Evolutionary conservation across 495 filamentous ascomycete genomes (phyloP).

Genomic region (Xylaria flabelliformis): DNA sequence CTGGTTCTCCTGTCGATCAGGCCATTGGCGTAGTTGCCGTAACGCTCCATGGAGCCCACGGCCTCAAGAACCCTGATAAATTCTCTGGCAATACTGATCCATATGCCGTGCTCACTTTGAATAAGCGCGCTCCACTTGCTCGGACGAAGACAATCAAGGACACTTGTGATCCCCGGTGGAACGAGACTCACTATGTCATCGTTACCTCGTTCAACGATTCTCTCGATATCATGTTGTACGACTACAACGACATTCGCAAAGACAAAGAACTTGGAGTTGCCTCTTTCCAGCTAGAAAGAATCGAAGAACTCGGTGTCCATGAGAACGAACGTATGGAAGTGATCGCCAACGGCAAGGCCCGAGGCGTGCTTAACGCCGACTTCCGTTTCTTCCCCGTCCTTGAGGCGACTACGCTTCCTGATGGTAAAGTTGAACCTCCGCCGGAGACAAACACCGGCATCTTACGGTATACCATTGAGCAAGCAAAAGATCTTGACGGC

Average conservation of each 20-base stretch:
- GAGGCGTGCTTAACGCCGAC: slow-evolving; percentile 80
- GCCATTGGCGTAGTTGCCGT: slow-evolving; percentile 93
- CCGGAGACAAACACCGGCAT: slow-evolving; percentile 95
- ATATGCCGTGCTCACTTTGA: slow-evolving; percentile 86
- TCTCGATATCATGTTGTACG: slow-evolving; percentile 81
- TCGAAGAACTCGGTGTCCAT: slow-evolving; percentile 76
- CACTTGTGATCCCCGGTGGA: slow-evolving; percentile 88
- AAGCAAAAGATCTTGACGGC: slow-evolving; percentile 93
- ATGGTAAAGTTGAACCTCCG: slow-evolving; percentile 76
- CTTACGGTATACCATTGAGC: slow-evolving; percentile 87
- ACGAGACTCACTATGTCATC: slow-evolving; percentile 94
- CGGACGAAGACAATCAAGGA: slow-evolving; percentile 89
- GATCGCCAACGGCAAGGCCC: slow-evolving; percentile 78
- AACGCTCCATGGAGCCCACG: slow-evolving; percentile 87
- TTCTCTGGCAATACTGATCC: slow-evolving; percentile 94
- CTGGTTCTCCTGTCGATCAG: slow-evolving; percentile 92
- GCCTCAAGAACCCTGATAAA: slow-evolving; percentile 93
- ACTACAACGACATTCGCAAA: slow-evolving; percentile 95
- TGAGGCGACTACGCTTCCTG: slow-evolving; percentile 70
- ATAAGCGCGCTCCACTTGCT: slow-evolving; percentile 76
- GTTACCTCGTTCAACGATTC: slow-evolving; percentile 87
- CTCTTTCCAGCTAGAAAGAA: slow-evolving; percentile 80
- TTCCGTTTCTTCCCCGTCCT: slow-evolving; percentile 95
- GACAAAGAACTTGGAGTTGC: slow-evolving; percentile 92
- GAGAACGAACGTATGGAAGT: slow-evolving; percentile 88